phyloP scores from a whole-genome alignment of 805 yeast genomes.

The Yarrowia sp. region DNA sequence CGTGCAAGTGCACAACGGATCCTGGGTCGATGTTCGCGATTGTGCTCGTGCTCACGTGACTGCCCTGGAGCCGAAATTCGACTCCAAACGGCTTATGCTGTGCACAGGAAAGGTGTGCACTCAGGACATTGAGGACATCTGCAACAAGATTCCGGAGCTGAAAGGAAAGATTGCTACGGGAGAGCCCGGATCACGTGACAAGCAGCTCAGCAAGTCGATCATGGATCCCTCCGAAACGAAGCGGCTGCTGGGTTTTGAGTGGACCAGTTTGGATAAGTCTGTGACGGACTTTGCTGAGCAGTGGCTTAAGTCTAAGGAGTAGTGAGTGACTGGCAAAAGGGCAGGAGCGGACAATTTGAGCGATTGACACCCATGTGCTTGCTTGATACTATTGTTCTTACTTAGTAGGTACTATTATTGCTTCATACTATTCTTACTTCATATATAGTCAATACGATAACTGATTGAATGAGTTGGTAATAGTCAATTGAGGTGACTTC shows the following conservation, averaged over 20 bases:
- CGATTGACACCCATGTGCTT: too few species aligned
- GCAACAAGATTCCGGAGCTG: conserved; percentile 18
- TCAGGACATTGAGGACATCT: conserved; percentile 30
- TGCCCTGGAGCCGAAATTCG: conserved; percentile 42
- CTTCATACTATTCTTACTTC: too few species aligned
- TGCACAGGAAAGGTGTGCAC: conserved; percentile 29
- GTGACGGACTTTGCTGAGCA: conserved; percentile 3
- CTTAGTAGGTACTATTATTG: too few species aligned
- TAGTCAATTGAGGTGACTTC: too few species aligned
- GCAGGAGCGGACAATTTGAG: too few species aligned
- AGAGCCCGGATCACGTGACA: neutral
- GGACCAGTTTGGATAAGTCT: conserved; percentile 1
- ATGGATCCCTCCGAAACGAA: neutral
- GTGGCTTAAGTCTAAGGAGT: neutral
- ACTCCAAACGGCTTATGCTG: conserved; percentile 33
- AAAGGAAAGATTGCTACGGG: neutral
- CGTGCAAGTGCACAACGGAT: conserved; percentile 29
- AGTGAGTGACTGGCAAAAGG: neutral
- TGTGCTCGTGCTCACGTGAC: conserved; percentile 56
- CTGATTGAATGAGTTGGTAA: too few species aligned
- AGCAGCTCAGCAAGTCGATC: neutral
- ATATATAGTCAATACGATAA: too few species aligned
- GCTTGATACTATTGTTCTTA: too few species aligned
- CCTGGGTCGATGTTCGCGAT: conserved; percentile 55
- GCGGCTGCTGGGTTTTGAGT: neutral